Base-by-base conservation (phyloP, 23 red algal species). In the Gracilaria gracilis region DNA sequence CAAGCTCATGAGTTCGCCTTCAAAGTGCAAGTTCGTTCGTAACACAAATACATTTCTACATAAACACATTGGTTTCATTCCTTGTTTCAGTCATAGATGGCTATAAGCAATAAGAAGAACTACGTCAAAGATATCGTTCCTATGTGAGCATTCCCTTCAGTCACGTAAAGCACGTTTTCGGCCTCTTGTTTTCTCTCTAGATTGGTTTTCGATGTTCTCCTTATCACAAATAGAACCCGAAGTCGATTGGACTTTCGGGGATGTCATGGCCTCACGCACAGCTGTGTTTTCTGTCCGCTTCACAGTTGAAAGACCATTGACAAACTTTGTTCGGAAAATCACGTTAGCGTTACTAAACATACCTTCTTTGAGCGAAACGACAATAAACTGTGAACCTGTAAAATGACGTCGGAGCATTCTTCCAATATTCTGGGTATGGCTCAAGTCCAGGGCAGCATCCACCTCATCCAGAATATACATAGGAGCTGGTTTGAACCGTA, bases 381-480 rank as follows among this genome's bases (percentile, higher is more conserved):
- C 91, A 65, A 99, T 91, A 84, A 99, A 99, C 92, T 99, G 97
- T 36, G 93, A 96, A 38, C 73, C 78, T 19, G 47, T 38, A 67
- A 99, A 99, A 89, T 95, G 94, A 65, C 80, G 67, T 44, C 86
- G 80, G 23, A 99, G 69, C 90, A 99, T 96, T 20, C 90, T 88
- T 0, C 97, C 97, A 71, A 99, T 95, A 82, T 99, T 99, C 49
- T 99, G 97, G 28, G 97, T 99, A 67, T 99, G 97, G 74, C 91
- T 96, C 55, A 99, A 93, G 83, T 99, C 97, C 0, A 99, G 80
- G 0, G 97, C 97, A 65, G 97, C 93, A 79, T 99, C 97, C 4
- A 99, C 94, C 79, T 99, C 97, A 71, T 99, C 97, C 28, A 99
- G 69, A 58, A 99, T 96, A 76, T 99, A 99, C 84, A 99, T 93